Conservation (phyloP, 345 rosid species). For the Arabis alpina region DNA sequence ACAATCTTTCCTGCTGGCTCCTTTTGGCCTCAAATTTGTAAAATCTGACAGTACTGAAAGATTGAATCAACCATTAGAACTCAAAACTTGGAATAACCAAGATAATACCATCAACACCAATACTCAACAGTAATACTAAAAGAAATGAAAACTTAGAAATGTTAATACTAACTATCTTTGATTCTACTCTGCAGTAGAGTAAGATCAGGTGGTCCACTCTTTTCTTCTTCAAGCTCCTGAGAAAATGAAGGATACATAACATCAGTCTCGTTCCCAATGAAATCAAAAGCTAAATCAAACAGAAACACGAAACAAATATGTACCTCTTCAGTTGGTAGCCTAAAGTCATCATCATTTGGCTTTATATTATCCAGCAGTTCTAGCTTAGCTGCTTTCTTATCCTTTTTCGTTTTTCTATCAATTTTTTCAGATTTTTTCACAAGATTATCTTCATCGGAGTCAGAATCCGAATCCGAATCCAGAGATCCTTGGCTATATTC, state of each 20-base stretch:
- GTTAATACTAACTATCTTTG: conserved; percentile 64
- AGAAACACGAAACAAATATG: conserved; percentile 11
- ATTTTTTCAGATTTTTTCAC: conserved; percentile 55
- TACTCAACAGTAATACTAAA: neutral
- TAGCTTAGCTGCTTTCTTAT: conserved; percentile 58
- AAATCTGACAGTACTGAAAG: conserved; percentile 75
- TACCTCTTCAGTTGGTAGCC: conserved; percentile 87
- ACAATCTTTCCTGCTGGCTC: conserved; percentile 69
- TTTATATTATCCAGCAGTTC: conserved; percentile 59
- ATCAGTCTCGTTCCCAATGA: neutral
- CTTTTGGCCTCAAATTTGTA: conserved; percentile 65
- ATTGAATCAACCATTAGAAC: conserved; percentile 21
- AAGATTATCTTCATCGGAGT: conserved; percentile 67
- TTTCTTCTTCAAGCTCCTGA: conserved; percentile 88
- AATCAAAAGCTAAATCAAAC: conserved; percentile 4
- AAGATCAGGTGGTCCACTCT: conserved; percentile 77
- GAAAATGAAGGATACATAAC: conserved; percentile 5
- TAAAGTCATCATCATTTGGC: conserved; percentile 64
- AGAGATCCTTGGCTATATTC: conserved; percentile 60
- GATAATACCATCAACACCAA: conserved; percentile 7
- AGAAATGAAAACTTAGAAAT: conserved; percentile 14
- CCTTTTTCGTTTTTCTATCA: conserved; percentile 51
- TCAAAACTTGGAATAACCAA: neutral
- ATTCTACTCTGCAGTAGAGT: conserved; percentile 74
- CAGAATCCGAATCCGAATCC: conserved; percentile 52